Evolutionary conservation across 495 filamentous ascomycete species (phyloP), one percentile per base, ranked within the genome.

Genomic region (Aspergillus nanangensis): DNA sequence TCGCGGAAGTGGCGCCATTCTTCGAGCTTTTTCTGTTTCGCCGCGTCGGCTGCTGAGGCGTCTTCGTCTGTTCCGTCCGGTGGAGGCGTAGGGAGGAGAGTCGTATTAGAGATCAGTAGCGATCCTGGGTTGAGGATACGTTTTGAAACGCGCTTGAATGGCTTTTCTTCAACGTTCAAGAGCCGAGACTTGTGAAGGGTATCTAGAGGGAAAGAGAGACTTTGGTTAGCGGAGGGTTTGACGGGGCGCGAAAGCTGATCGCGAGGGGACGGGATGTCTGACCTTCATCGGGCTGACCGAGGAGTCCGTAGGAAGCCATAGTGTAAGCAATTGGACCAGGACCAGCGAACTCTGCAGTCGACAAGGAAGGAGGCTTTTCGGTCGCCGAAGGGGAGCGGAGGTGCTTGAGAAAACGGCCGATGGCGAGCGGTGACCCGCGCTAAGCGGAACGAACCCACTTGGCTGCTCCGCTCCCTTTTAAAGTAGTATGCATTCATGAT

Each of bases 181-280:
- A 96, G 88, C 19, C 93, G 93, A 27, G 80, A 77, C 61, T 91
- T 94, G 75, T 96, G 91, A 21, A 96, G 83, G 34, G 87, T 80
- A 64, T 94, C 90, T 82, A 55, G 25, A 44, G 27, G 40, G 29
- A 44, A 31, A 40, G 32, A 39, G 48, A 53, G 50, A 64, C 52
- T 41, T 33, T 46, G 40, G 29, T 41, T 46, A 52, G 35, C 20
- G 35, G 51, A 23, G 18, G 31, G 40, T 29, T 39, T 18, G 18
- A 3, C 41, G 27, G 25, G 34, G 47, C 37, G 14, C 9, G 9
- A 9, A 17, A 14, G 15, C 15, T 13, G 33, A 9, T 9, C 33
- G 8, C 5, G 33, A 19, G 20, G 20, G 3, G 8, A 23, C 18
- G 11, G 19, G 19, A 39, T 39, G 8, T 29, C 56, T 31, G 52